Conservation (phyloP, 371 early-diverging fungal species). For the Mortierella sp. region DNA sequence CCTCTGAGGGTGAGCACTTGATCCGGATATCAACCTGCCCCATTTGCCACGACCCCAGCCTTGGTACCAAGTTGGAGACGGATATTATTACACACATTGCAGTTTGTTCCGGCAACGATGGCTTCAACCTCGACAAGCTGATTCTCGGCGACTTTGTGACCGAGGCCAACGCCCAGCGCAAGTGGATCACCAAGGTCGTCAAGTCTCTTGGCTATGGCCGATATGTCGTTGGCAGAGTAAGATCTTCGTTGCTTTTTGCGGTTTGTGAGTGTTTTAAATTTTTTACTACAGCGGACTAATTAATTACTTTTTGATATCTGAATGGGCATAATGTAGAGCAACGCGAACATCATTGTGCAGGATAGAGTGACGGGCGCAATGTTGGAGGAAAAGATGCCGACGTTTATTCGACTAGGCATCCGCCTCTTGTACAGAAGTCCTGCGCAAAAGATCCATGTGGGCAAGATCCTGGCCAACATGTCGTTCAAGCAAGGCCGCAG, state of each 20-base stretch:
- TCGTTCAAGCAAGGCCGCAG: constrained; percentile 82
- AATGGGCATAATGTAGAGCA: constrained; percentile 54
- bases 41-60: constrained; percentile 74
- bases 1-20: constrained; percentile 66
- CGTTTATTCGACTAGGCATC: constrained; percentile 88
- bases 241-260: background rate
- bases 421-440: constrained; percentile 77
- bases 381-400: constrained; percentile 86
- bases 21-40: constrained; percentile 79
- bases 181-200: constrained; percentile 84
- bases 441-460: constrained; percentile 58
- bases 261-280: background rate
- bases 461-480: constrained; percentile 69
- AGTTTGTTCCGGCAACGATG: constrained; percentile 72
- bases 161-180: constrained; percentile 80
- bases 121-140: constrained; percentile 70
- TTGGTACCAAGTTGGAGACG: constrained; percentile 68
- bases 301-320: background rate
- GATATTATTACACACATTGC: constrained; percentile 86
- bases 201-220: constrained; percentile 80
- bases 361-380: constrained; percentile 80
- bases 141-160: constrained; percentile 87
- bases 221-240: constrained; percentile 73
- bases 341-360: constrained; percentile 84
- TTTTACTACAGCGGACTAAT: background rate